Base-by-base conservation (phyloP, 2,329 filamentous ascomycete species). In the Colletotrichum horii region DNA sequence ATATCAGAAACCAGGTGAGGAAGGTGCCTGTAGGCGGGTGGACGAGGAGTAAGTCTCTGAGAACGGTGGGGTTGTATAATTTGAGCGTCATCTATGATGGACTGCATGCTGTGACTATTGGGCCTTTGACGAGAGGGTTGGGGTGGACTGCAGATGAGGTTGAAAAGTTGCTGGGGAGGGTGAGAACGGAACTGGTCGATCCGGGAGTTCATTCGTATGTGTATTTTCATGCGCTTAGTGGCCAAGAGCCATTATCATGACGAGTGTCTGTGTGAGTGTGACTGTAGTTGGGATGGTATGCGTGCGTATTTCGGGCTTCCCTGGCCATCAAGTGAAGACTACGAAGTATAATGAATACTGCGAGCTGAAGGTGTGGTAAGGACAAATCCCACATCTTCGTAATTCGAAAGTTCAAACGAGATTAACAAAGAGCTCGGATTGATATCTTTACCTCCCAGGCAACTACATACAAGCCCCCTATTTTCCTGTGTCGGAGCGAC, bases 21-120 rank as follows among this genome's bases (percentile, higher is more conserved):
- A 91, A 89, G 80, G 83, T 91, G 43, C 91, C 91, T 0, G 83
- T 89, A 43, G 90, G 89, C 24, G 83, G 84, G 6, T 92, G 91
- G 91, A 84, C 90, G 1, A 87, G 85, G 76, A 84, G 88, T 43
- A 82, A 83, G 66, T 78, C 79, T 19, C 80, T 87, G 60, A 88
- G 85, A 77, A 83, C 85, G n/a, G 76, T 89, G 6, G 88, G 88
- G 1, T 81, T 79, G 36, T 87, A 82, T 88, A 84, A 87, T 78
- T 78, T 79, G 26, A 87, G 87, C 62, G 82, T 86, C 34, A 72
- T 84, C 4, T 58, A 38, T 12, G 82, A 83, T 19, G 87, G 87
- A 0, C 79, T 89, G 15, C 85, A 86, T 66, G 87, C 85, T 3
- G 86, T 88, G 67, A 86, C 86, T 5, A 81, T 87, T 66, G 81